These are phyloP conservation scores for Orbilia quercus DNA, from an alignment of 2,329 filamentous ascomycete genomes.

Conservation along the genomic window DNA sequence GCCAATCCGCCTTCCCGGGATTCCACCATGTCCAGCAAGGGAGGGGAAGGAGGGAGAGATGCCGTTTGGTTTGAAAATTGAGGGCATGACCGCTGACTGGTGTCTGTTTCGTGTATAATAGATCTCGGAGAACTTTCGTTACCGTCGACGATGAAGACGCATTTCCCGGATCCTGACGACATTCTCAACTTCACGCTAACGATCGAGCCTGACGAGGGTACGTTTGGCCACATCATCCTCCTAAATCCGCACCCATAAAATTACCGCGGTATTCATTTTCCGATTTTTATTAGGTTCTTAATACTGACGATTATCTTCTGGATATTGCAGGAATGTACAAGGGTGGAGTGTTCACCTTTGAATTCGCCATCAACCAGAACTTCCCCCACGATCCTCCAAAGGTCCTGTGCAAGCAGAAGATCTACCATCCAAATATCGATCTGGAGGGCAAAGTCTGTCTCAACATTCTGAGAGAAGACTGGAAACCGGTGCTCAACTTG, in stretches of 20 bases:
- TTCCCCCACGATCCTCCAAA: constrained; percentile 98
- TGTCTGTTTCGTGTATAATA: constrained; percentile 8
- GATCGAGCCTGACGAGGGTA: constrained; percentile 85
- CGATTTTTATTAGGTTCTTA: no score
- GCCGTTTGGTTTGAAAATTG: not conserved
- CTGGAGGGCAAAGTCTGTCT: constrained; percentile 97
- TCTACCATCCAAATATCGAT: constrained; percentile 99
- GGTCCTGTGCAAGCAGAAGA: constrained; percentile 96
- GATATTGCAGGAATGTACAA: constrained; percentile 76
- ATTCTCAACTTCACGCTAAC: constrained; percentile 85
- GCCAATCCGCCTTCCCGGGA: constrained; percentile 2
- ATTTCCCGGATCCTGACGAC: constrained; percentile 84
- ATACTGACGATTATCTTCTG: not conserved
- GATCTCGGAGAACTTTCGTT: constrained; percentile 73
- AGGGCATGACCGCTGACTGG: not conserved
- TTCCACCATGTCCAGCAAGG: constrained; percentile 1
- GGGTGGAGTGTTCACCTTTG: constrained; percentile 85
- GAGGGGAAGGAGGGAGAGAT: not conserved
- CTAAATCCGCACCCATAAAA: not conserved
- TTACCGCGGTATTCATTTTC: no score
- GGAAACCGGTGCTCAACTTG: constrained; percentile 97
- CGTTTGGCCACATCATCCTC: constrained; percentile 61
- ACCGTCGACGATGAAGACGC: constrained; percentile 80
- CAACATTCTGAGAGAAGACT: constrained; percentile 97
- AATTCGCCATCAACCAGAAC: constrained; percentile 90